Evolutionary conservation across 371 early-diverging fungal species (phyloP), one percentile per base, ranked within the genome.

Genomic region (Mortierella sp.): DNA sequence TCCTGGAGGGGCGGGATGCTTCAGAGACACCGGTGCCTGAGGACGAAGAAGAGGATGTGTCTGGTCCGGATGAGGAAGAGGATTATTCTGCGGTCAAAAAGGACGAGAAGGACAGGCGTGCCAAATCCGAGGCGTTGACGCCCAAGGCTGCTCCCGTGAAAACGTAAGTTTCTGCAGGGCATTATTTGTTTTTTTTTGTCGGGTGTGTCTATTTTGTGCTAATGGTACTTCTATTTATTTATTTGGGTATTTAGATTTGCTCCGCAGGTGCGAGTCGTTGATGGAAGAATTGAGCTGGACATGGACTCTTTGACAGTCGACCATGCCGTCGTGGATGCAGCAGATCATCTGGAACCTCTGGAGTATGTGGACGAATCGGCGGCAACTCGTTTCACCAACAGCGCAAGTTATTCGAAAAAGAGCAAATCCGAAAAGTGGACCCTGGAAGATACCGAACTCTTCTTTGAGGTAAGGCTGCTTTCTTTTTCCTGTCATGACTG

Each of bases 341-440:
- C 41, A 1, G 85, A 85, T 10, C 43, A 77, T 11, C 83, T 87
- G 11, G 89, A 79, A 13, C 80, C 88, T 0, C 84, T 92, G 88
- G 93, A 95, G 77, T 85, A 91, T 1, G 92, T 94, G 1, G 95
- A 93, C 75, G 95, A 95, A 86, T 90, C 86, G 0, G 77, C 88
- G 0, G 85, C 85, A 68, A 86, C 90, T 2, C 86, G 85, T 65
- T 85, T 88, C 45, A 85, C 92, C 50, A 95, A 93, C 74, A 91
- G 90, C 74, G 64, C 74, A 0, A 88, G 91, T 0, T 92, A 86
- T 73, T 88, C 88, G 16, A 90, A 79, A 73, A 80, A 79, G 73
- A 67, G 68, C 26, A 50, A 64, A 40, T 74, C 64, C 22, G 74
- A 85, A 31, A 74, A 87, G 71, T 94, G 95, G 95, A 80, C 87